These are phyloP conservation scores for Aspergillus sp. DNA, from an alignment of 2,329 filamentous ascomycete species.

Conservation along the genomic window DNA sequence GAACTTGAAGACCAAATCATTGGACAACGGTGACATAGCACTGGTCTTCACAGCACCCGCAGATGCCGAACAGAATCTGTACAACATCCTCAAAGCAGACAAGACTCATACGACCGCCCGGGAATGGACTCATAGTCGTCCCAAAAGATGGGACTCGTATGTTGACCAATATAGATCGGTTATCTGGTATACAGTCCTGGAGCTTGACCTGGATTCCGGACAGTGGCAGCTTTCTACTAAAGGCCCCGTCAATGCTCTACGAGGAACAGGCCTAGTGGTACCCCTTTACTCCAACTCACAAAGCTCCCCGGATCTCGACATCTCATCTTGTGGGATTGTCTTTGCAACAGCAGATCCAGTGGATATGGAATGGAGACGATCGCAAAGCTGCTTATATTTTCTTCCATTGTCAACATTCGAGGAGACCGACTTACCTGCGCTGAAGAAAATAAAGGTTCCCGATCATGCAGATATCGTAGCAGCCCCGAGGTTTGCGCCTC, in stretches of 20 bases:
- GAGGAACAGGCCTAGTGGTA: background rate
- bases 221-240: background rate
- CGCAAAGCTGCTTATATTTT: background rate
- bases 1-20: background rate
- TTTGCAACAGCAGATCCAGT: background rate
- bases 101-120: background rate
- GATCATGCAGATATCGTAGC: background rate
- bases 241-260: constrained; percentile 1
- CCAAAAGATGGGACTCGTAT: constrained; percentile 3
- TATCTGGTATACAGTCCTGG: constrained; percentile 5
- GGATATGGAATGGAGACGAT: background rate
- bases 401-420: background rate
- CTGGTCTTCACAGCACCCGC: constrained; percentile 1
- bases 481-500: background rate
- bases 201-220: background rate
- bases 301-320: background rate
- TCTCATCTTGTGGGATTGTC: background rate
- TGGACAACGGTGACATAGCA: constrained; percentile 3
- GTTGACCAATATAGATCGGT: constrained; percentile 2
- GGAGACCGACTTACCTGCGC: background rate
- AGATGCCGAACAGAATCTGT: background rate
- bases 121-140: constrained; percentile 1
- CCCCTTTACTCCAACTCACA: background rate
- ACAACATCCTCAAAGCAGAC: background rate
- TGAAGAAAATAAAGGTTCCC: background rate